Evolutionary conservation across 1,284 basidiomycete genomes (phyloP), one percentile per base, ranked within the genome.

Genomic region (Pyrrhoderma noxium): DNA sequence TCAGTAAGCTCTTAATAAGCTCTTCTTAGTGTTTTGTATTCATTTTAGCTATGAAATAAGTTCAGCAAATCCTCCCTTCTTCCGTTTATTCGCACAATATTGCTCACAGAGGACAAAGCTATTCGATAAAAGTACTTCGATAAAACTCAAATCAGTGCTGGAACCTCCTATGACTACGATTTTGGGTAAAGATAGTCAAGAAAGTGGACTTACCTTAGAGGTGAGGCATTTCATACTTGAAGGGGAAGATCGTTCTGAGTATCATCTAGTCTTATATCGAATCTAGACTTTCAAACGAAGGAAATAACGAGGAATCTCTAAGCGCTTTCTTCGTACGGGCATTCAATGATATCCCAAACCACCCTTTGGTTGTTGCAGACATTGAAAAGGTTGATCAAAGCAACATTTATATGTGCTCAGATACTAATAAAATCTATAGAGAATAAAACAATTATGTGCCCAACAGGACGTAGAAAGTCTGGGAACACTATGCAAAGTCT

Each of bases 401-500:
- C 14, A 14, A 47, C 41, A 38, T 35, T 31, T 14, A 52, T 18
- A 19, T 7, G 14, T 18, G 18, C 22, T 23, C 42, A 39, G 5
- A 11, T 31, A 31, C 27, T 31, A 31, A 55, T 3, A 57, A 14
- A 8, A 47, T 31, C 45, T 21, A 34, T 57, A 89, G 85, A 73
- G 77, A 39, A 82, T 85, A 59, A 65, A 67, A n/a, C 31, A 19
- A 64, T 66, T 14, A 68, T 77, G 25, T 68, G 74, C 3, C 66
- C 67, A 38, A 68, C 73, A 27, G 66, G 75, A 53, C 37, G 70
- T 85, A 1, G 87, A 89, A 61, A 66, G 76, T 3, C 67, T 89
- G 31, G 79, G 84, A 45, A 73, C 78, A 56, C 64, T 86, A 19
- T 85, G 82, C 62, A 80, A 77, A 61, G 62, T 81, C 23, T 70